These are phyloP conservation scores for Ilyonectria destructans DNA, from an alignment of 2,329 filamentous ascomycete genomes.

Conservation along the genomic window DNA sequence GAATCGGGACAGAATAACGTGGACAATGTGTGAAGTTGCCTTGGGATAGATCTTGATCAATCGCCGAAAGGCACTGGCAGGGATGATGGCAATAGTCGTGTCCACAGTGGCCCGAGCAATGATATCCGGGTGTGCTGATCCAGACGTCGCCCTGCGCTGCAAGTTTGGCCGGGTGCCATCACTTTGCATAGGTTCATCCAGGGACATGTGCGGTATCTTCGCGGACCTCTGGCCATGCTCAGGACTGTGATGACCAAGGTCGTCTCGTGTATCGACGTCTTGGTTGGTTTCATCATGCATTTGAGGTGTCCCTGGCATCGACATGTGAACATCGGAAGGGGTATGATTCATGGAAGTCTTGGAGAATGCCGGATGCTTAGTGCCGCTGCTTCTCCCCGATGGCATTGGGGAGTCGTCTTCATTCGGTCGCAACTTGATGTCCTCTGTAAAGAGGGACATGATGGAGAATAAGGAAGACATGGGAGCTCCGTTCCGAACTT, in stretches of 20 bases:
- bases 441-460: constrained; percentile 96
- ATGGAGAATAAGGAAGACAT: constrained; percentile 99
- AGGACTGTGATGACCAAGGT: constrained; percentile 28
- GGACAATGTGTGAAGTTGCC: constrained; percentile 96
- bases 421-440: constrained; percentile 85
- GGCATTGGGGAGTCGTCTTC: constrained; percentile 65
- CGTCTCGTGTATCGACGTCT: constrained; percentile 39
- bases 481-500: constrained; percentile 97
- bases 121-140: constrained; percentile 95
- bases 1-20: constrained; percentile 94
- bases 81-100: constrained; percentile 98
- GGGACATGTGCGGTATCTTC: constrained; percentile 81
- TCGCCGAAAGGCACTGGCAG: constrained; percentile 93
- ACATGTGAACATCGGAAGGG: constrained; percentile 46
- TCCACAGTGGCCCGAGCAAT: constrained; percentile 96
- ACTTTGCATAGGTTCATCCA: constrained; percentile 67
- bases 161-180: constrained; percentile 56
- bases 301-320: constrained; percentile 60
- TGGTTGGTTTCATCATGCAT: constrained; percentile 48
- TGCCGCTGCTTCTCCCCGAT: constrained; percentile 47
- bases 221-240: constrained; percentile 52
- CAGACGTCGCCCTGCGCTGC: constrained; percentile 66
- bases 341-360: constrained; percentile 34
- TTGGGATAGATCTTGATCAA: constrained; percentile 96
- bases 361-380: constrained; percentile 50